Evolutionary conservation across 1,139 yeast species (phyloP).

Genomic region (Diutina scorzettiae): DNA sequence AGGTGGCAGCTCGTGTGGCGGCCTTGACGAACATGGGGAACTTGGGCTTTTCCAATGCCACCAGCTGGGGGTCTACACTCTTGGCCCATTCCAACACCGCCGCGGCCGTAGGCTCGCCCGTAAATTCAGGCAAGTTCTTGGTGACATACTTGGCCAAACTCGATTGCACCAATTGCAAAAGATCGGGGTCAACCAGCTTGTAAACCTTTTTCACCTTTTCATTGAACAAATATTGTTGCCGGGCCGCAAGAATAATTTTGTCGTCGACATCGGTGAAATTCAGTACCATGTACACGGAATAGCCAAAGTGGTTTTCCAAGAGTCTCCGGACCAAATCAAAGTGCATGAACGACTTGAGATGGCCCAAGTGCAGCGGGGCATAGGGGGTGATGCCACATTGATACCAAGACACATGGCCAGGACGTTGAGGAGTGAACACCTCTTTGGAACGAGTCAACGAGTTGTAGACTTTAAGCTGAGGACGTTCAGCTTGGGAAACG

Average conservation of each 20-base stretch:
- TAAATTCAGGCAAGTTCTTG: conserved; percentile 44
- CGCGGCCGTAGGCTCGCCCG: conserved; percentile 24
- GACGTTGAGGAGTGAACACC: conserved; percentile 53
- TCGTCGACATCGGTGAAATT: conserved; percentile 97
- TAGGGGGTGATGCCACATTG: conserved; percentile 99
- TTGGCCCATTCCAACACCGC: conserved; percentile 33
- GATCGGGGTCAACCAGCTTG: conserved; percentile 21
- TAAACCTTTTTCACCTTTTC: conserved; percentile 30
- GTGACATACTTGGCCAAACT: conserved; percentile 39
- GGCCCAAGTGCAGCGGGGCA: conserved; percentile 98
- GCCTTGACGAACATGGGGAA: conserved; percentile 77
- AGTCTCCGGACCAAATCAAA: conserved; percentile 88
- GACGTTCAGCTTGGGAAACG: conserved; percentile 9
- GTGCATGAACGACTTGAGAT: conserved; percentile 92
- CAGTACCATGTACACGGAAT: conserved; percentile 77
- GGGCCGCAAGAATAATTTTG: conserved; percentile 86
- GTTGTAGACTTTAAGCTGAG: conserved; percentile 41
- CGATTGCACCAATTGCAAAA: conserved; percentile 25
- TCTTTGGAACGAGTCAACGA: conserved; percentile 75
- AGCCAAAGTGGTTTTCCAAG: conserved; percentile 82
- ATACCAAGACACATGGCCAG: conserved; percentile 77
- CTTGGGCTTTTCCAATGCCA: conserved; percentile 56
- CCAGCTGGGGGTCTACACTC: conserved; percentile 34
- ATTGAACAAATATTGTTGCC: conserved; percentile 76
- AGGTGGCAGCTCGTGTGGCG: conserved; percentile 38